Conservation (phyloP, 1,139 yeast species). For the Geotrichum europaeum region DNA sequence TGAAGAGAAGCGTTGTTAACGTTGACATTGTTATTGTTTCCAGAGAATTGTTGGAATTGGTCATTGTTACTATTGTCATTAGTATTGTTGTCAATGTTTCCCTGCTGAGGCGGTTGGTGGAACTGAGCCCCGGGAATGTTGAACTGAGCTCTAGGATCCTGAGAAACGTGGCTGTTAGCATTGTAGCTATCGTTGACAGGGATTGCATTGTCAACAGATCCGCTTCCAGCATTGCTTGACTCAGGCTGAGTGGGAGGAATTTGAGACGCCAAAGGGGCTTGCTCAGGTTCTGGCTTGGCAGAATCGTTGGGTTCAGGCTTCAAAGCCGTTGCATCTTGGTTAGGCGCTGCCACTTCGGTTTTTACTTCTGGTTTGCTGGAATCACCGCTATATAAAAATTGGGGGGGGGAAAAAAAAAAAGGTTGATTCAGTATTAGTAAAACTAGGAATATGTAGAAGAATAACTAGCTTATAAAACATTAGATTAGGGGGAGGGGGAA, state of each 20-base stretch:
- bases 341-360: slow-evolving; percentile 19
- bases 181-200: slow-evolving; percentile 23
- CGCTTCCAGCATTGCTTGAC: background rate
- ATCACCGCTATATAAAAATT: slow-evolving; percentile 14
- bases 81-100: background rate
- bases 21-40: background rate
- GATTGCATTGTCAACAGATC: slow-evolving; percentile 10
- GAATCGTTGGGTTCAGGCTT: slow-evolving; percentile 12
- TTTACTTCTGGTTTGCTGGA: slow-evolving; percentile 18
- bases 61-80: background rate
- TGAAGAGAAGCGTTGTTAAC: background rate
- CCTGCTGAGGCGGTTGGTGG: background rate
- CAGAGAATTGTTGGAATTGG: background rate
- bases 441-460: slow-evolving; percentile 9
- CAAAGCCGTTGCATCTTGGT: slow-evolving; percentile 10
- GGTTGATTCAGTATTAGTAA: slow-evolving; percentile 9
- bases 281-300: slow-evolving; percentile 1
- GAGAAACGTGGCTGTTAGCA: slow-evolving; percentile 39
- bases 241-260: slow-evolving; percentile 21
- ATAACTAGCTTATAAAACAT: slow-evolving; percentile 2
- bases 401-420: slow-evolving; percentile 4
- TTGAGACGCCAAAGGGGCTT: slow-evolving; percentile 4
- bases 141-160: background rate
- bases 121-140: background rate
- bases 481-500: slow-evolving; percentile 13